Evolutionary conservation across 2,329 filamentous ascomycete species (phyloP).

Genomic region (Xylariaceae sp.): DNA sequence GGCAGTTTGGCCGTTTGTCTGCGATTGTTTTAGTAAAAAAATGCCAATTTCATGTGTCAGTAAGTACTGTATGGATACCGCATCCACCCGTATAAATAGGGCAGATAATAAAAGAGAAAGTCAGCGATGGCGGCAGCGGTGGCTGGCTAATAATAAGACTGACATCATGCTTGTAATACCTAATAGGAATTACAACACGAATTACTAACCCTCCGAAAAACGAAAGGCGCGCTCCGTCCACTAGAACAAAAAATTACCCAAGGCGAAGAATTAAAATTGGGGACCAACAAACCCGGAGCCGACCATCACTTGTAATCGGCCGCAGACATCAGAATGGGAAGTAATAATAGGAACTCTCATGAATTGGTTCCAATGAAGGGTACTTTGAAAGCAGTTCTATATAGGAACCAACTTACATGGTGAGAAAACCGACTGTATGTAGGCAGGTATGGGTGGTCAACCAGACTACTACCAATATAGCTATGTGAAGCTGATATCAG

Average conservation of each 20-base stretch:
- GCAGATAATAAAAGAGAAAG: background rate
- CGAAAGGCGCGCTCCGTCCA: no score
- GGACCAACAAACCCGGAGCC: constrained; percentile 13
- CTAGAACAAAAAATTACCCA: background rate
- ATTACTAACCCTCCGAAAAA: constrained; percentile 19
- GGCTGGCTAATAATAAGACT: constrained; percentile 20
- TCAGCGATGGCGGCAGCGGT: background rate
- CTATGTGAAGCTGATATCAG: no score
- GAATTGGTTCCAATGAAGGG: no score
- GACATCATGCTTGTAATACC: constrained; percentile 27
- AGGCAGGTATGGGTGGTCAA: no score
- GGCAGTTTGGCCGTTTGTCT: background rate
- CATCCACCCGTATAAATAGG: constrained; percentile 9
- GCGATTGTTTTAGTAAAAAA: background rate
- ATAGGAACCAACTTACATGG: no score
- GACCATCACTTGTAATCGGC: constrained; percentile 12
- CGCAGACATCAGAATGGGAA: constrained; percentile 7
- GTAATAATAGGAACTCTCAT: no score
- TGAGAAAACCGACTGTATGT: no score
- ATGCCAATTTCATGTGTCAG: background rate
- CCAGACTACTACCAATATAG: no score
- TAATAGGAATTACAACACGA: constrained; percentile 19
- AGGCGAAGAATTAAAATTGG: constrained; percentile 14
- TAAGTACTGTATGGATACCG: constrained; percentile 8
- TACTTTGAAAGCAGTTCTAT: no score